Percentiles rank a stretch among this genome's conserved stretches.
phyloP scores from a whole-genome alignment of 768 basidiomycete species.

The Tylopilus cervinicoccineus region DNA sequence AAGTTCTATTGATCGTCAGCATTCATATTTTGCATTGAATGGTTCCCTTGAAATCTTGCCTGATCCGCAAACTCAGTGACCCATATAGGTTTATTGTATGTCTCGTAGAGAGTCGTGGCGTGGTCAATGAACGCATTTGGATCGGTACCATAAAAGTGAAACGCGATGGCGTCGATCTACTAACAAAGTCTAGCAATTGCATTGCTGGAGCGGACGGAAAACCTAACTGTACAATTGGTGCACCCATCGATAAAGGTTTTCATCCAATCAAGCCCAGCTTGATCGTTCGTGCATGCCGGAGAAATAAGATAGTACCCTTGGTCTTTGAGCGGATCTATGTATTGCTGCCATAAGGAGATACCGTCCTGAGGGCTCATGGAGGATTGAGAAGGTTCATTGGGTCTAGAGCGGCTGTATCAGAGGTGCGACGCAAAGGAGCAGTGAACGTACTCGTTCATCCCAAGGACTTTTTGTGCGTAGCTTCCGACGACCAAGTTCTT shows the following conservation, averaged over 20 bases:
- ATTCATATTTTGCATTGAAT: neutral
- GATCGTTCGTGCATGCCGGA: slow-evolving; percentile 67
- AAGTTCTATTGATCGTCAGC: slow-evolving; percentile 44
- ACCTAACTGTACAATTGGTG: slow-evolving; percentile 48
- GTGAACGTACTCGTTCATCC: slow-evolving; percentile 71
- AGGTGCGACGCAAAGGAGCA: neutral
- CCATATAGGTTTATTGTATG: slow-evolving; percentile 47
- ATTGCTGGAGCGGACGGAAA: neutral
- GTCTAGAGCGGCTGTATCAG: slow-evolving; percentile 40
- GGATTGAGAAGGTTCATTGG: slow-evolving; percentile 63
- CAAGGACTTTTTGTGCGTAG: slow-evolving; percentile 56
- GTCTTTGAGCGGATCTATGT: slow-evolving; percentile 57
- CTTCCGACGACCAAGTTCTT: slow-evolving; percentile 41
- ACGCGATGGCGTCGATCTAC: slow-evolving; percentile 56
- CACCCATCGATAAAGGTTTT: slow-evolving; percentile 52
- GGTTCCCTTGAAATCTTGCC: slow-evolving; percentile 29
- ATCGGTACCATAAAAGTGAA: slow-evolving; percentile 70
- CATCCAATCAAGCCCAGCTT: slow-evolving; percentile 66
- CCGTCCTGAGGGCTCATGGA: slow-evolving; percentile 54
- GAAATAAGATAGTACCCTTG: slow-evolving; percentile 60
- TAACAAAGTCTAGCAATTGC: neutral
- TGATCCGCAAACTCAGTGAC: slow-evolving; percentile 73
- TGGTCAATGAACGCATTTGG: slow-evolving; percentile 49
- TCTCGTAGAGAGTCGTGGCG: slow-evolving; percentile 44
- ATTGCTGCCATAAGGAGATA: slow-evolving; percentile 55